Base-by-base conservation (phyloP, 208 protist genomes). In the Acanthamoeba castellanii region DNA sequence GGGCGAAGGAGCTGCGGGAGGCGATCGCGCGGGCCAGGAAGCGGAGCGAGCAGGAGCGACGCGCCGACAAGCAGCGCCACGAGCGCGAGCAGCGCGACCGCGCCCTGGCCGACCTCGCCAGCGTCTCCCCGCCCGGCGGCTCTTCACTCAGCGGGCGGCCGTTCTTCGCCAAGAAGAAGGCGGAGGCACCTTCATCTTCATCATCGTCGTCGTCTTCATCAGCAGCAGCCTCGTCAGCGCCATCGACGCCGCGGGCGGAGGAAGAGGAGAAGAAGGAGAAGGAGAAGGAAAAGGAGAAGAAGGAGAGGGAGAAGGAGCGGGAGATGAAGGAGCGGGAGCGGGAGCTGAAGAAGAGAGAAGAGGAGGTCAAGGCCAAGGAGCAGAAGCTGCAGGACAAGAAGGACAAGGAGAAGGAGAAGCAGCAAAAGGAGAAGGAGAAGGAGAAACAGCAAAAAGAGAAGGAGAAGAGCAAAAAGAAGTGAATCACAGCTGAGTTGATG, bases 391-490 rank as follows among this genome's bases (percentile, higher is more conserved):
- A 45, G 14, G 27, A 87, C 7, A 42, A 87, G n/a, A 87, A 87
- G 45, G 78, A 34, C 13, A 59, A 87, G 47, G 78, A 52, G 47
- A 59, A 87, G 27, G 50, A 87, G 78, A 87, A 87, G 47, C 22
- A 59, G n/a, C 18, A 87, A 42, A 87, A 87, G 27, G 78, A 52
- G 25, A 81, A 81, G 32, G 72, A 81, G 72, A 81, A 81, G n/a
- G 32, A 81, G 42, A 30, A 34, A 30, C 16, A 81, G 32, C 16
- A 81, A 30, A 37, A 47, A n/a, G 42, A 81, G 72, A 81, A 81
- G 22, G 72, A 81, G 32, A 81, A 81, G 32, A 47, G 32, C 32
- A 81, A 70, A 13, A 45, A 78, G 37, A 47, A 78, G n/a, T 37
- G n/a, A n/a, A n/a, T n/a, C 66, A 72, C 37, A 74, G 66, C 13